Evolutionary conservation across 345 rosid species (phyloP), one percentile per base, ranked within the genome.

Genomic region (Ceriops decandra): DNA sequence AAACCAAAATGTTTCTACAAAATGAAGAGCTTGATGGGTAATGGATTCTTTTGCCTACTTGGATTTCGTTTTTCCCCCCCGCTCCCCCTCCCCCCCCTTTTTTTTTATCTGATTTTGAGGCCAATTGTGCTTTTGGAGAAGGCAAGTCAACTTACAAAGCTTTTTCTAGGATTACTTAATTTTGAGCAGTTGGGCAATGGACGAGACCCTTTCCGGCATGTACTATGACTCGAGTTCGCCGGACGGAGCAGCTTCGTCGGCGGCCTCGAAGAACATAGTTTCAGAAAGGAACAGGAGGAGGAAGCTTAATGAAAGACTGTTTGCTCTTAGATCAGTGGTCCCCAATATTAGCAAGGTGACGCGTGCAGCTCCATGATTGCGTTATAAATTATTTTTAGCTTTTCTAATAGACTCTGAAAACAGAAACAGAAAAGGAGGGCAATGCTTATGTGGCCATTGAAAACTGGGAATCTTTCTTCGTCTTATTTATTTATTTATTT

Each of bases 181-280:
- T 51, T 60, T 16, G 7, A 42, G 42, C 77, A 69, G 77, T 15
- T 77, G 77, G 77, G 65, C 68, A 5, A 59, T 68, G 51, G 77
- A 72, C 21, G 77, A 77, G n/a, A 68, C 72, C 15, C 42, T 77
- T 61, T 66, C 71, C 52, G 38, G 30, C 26, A 53, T 87, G 9
- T 88, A 89, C 81, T 87, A 85, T 22, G 99, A 91, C 75, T 91
- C 97, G 31, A 95, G 99, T 64, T 95, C 97, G 32, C 97, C 99
- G 22, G 99, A 95, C 26, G 96, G 96, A 24, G 88, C 83, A 0
- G 91, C 89, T 11, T 83, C 97, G 0, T 76, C 88, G n/a, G 82
- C 84, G 20, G 95, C 96, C 8, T 85, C 96, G 2, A 95, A 90
- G 81, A 95, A 91, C 78, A 95, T 88, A 36, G 86, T 90, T 19